Evolutionary conservation across 257 asterid genomes (phyloP), one percentile per base, ranked within the genome.

Genomic region (Oldenlandia corymbosa): DNA sequence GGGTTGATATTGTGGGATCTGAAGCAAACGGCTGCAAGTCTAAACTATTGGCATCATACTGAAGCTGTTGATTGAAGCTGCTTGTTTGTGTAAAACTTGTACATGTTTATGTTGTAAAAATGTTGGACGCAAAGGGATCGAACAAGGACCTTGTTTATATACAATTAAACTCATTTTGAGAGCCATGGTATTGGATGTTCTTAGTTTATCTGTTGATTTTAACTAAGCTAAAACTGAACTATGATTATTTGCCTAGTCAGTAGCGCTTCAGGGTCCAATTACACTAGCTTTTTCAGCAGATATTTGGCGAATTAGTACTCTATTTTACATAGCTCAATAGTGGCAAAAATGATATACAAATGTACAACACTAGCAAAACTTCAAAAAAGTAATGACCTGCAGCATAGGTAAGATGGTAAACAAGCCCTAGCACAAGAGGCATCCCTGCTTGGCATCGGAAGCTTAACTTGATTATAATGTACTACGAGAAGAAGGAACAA

Each of bases 1-100:
- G 96, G 96, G 92, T 84, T 17, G 97, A 83, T 61, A 84, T 90
- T n/a, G 36, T 45, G 60, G 94, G 90, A 46, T 78, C 83, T 0
- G 79, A 75, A 66, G 68, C 65, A 2, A 81, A 79, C 65, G 82
- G 76, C 28, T 86, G 96, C 53, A 66, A 67, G 21, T 57, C 86
- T 26, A 41, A 51, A 62, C 78, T 57, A 41, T 21, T 79, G 55
- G 84, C 84, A 60, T 73, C 83, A 46, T 73, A 70, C 69, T 86
- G 73, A 84, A 28, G 7, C 30, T 27, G 32, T 1, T 32, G 54
- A 47, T 17, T 26, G 24, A 28, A 32, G 42, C 32, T 57, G 62
- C 45, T n/a, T 11, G 46, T 34, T 57, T 20, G 3, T n/a, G 1
- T 2, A 8, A 23, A 58, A 24, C 16, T 14, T 34, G 5, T 9